phyloP scores from a whole-genome alignment of 495 filamentous ascomycete species.

The Amorphotheca resinae region DNA sequence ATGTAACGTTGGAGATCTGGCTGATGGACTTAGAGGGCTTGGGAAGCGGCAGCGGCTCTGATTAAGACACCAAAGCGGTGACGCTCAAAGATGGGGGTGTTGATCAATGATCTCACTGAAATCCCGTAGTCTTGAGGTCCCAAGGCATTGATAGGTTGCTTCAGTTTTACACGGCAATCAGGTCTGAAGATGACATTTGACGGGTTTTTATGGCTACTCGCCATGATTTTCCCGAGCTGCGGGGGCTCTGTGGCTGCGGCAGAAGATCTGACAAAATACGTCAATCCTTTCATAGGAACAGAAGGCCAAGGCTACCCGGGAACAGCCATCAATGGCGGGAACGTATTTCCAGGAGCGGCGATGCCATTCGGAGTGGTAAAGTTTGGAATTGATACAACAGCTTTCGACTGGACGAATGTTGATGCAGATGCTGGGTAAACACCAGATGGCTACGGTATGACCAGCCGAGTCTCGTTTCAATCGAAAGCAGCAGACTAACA shows the following conservation, averaged over 20 bases:
- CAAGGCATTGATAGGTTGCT: too few relatives aligned
- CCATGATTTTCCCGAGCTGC: too few relatives aligned
- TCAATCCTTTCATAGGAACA: slow-evolving; percentile 11
- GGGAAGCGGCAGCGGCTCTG: too few relatives aligned
- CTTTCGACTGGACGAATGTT: slow-evolving; percentile 17
- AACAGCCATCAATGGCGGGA: slow-evolving; percentile 30
- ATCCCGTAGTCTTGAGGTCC: too few relatives aligned
- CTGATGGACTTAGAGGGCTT: too few relatives aligned
- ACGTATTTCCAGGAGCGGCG: slow-evolving; percentile 62
- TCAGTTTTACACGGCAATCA: too few relatives aligned
- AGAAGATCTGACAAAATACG: slow-evolving; percentile 5
- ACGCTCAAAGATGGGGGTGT: too few relatives aligned
- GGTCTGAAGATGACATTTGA: too few relatives aligned
- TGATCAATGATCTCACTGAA: too few relatives aligned
- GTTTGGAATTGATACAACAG: slow-evolving; percentile 38
- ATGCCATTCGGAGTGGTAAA: slow-evolving; percentile 56
- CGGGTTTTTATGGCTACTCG: too few relatives aligned
- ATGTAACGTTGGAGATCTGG: too few relatives aligned
- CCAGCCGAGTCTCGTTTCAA: slow-evolving; percentile 36
- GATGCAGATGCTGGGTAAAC: slow-evolving; percentile 33
- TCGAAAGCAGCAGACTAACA: slow-evolving; percentile 23
- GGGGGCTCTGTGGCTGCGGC: background rate
- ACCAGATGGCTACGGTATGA: slow-evolving; percentile 26
- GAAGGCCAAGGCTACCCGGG: slow-evolving; percentile 3
- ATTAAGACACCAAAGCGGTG: too few relatives aligned